phyloP scores from a whole-genome alignment of 1,139 yeast species.

The Pichia sp. region DNA sequence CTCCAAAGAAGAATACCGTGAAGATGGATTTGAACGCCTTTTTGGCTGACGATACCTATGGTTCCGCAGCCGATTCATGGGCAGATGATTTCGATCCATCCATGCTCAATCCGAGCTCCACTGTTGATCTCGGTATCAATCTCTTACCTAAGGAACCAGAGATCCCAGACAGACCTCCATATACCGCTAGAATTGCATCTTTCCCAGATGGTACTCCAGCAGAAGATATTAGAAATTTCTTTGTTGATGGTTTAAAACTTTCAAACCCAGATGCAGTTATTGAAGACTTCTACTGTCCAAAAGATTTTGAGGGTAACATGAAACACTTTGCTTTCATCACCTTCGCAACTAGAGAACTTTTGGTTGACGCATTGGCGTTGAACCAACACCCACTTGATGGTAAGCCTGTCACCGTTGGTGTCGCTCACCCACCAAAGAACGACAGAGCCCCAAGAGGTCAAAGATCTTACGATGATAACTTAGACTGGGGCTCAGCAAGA shows the following conservation, averaged over 20 bases:
- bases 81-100: constrained; percentile 40
- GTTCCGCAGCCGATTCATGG: constrained; percentile 67
- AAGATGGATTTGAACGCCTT: constrained; percentile 52
- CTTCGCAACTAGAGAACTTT: constrained; percentile 54
- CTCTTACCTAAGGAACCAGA: constrained; percentile 47
- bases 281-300: constrained; percentile 51
- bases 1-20: constrained; percentile 41
- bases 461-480: constrained; percentile 25
- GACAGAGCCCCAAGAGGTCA: constrained; percentile 20
- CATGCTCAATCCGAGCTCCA: constrained; percentile 31
- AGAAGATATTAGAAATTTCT: constrained; percentile 56
- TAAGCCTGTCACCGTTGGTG: constrained; percentile 75
- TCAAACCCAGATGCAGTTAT: constrained; percentile 49
- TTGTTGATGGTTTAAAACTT: constrained; percentile 53
- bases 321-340: constrained; percentile 89
- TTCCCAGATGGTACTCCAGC: constrained; percentile 69
- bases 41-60: constrained; percentile 39
- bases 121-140: constrained; percentile 15
- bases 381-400: constrained; percentile 62
- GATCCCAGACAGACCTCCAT: constrained; percentile 89
- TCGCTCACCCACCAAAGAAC: constrained; percentile 71
- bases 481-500: constrained; percentile 43
- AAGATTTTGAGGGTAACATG: constrained; percentile 60
- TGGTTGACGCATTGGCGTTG: constrained; percentile 64
- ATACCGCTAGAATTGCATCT: constrained; percentile 78